A percentile compares a stretch with the other conserved stretches of the same genome.
These are phyloP conservation scores for Talaromyces sp. DNA, from an alignment of 2,329 filamentous ascomycete species.

Conservation along the genomic window DNA sequence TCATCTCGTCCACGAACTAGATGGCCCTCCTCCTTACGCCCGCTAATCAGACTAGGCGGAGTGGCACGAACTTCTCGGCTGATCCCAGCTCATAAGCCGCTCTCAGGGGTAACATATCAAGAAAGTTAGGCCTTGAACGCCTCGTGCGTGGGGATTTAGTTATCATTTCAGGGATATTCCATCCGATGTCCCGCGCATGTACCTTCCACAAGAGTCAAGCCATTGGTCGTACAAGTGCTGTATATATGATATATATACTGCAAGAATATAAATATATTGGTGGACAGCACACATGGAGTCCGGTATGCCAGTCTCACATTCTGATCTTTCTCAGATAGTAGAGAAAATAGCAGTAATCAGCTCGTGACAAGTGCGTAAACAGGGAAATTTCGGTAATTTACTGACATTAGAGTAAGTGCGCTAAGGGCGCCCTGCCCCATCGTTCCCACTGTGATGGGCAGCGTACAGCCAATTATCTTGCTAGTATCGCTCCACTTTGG, in stretches of 20 bases:
- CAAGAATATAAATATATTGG: neutral
- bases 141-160: constrained; percentile 1
- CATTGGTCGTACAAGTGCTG: neutral
- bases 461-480: neutral
- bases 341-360: neutral
- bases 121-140: neutral
- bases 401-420: neutral
- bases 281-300: neutral
- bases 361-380: neutral
- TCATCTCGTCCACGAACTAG: neutral
- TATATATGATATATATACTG: neutral
- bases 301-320: neutral
- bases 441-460: constrained; percentile 4
- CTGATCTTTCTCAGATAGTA: neutral
- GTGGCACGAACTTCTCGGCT: neutral
- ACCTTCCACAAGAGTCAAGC: neutral
- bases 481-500: neutral
- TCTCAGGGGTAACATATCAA: neutral
- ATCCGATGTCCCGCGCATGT: neutral
- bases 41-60: neutral
- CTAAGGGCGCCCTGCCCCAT: constrained; percentile 7
- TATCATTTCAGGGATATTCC: neutral
- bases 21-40: neutral
- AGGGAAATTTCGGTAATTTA: constrained; percentile 1
- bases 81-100: neutral